Evolutionary conservation across 352 stramenopile genomes (phyloP).

Genomic region (Albugo candida): DNA sequence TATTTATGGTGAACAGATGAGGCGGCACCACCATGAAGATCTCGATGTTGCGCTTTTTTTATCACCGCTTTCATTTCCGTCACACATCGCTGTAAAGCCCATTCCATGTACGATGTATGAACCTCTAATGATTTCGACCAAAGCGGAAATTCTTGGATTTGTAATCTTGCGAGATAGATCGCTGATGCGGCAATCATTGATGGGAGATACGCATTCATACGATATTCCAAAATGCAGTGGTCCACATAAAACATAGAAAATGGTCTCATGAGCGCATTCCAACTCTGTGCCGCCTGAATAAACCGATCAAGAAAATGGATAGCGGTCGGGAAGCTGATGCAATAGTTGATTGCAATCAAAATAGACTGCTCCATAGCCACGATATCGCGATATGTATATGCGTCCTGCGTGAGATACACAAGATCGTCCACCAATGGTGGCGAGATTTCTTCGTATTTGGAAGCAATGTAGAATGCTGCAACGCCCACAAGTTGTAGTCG

Average conservation of each 20-base stretch:
- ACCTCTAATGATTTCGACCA: slow-evolving; percentile 29
- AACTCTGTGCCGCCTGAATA: slow-evolving; percentile 53
- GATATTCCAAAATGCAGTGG: slow-evolving; percentile 95
- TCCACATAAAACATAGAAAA: slow-evolving; percentile 97
- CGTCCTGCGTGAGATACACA: slow-evolving; percentile 90
- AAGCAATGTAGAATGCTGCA: slow-evolving; percentile 87
- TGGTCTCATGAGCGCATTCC: slow-evolving; percentile 47
- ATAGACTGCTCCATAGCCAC: slow-evolving; percentile 70
- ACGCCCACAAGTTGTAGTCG: slow-evolving; percentile 92
- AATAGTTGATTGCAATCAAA: slow-evolving; percentile 39
- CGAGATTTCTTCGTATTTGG: slow-evolving; percentile 98
- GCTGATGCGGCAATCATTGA: slow-evolving; percentile 93
- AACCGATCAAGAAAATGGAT: slow-evolving; percentile 77
- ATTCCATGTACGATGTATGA: not conserved
- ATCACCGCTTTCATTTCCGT: too few relatives aligned
- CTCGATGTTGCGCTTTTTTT: too few relatives aligned
- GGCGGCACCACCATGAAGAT: too few relatives aligned
- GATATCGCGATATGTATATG: slow-evolving; percentile 77
- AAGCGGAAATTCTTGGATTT: slow-evolving; percentile 50
- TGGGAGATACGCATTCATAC: slow-evolving; percentile 93
- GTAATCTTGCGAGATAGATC: slow-evolving; percentile 88
- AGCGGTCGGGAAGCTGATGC: slow-evolving; percentile 59
- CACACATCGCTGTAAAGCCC: not conserved
- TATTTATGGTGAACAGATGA: too few relatives aligned
- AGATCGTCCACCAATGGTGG: slow-evolving; percentile 42